A percentile compares a stretch with the other conserved stretches of the same genome.
Conservation (phyloP, 192 early-diverging fungal genomes). For the Gonapodya prolifera region DNA sequence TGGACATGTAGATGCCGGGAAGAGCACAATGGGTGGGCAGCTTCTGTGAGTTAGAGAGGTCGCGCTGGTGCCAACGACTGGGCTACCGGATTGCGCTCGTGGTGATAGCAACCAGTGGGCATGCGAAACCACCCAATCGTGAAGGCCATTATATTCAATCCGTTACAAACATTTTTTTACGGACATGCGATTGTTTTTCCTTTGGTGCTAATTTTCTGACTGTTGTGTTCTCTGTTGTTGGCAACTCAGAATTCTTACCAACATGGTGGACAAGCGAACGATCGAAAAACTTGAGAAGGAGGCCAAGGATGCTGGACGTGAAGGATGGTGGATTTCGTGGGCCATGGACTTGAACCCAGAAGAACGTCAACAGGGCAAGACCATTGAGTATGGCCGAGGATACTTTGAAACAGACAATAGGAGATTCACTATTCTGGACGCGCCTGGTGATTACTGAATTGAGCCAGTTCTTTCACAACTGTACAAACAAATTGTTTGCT, state of each 20-base stretch:
- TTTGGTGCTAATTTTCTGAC: too few relatives aligned
- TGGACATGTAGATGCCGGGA: slow-evolving; percentile 94
- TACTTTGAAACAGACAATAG: slow-evolving; percentile 94
- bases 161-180: too few relatives aligned
- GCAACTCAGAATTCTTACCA: slow-evolving; percentile 74
- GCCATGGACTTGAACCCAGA: slow-evolving; percentile 93
- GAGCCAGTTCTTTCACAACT: not conserved
- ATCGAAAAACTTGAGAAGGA: slow-evolving; percentile 99
- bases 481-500: not conserved
- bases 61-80: too few relatives aligned
- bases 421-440: slow-evolving; percentile 94
- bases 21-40: slow-evolving; percentile 98
- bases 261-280: slow-evolving; percentile 98
- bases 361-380: slow-evolving; percentile 86
- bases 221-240: too few relatives aligned
- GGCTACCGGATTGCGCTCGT: too few relatives aligned
- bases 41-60: slow-evolving; percentile 63
- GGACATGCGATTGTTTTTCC: too few relatives aligned
- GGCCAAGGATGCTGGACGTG: slow-evolving; percentile 91
- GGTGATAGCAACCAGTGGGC: not conserved
- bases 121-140: not conserved
- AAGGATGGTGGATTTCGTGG: slow-evolving; percentile 98
- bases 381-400: slow-evolving; percentile 94
- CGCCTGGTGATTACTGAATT: slow-evolving; percentile 42
- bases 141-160: too few relatives aligned